A percentile compares a stretch with the other conserved stretches of the same genome.
These are phyloP conservation scores for Arthrobotrys sinensis DNA, from an alignment of 2,329 filamentous ascomycete species.

Conservation along the genomic window DNA sequence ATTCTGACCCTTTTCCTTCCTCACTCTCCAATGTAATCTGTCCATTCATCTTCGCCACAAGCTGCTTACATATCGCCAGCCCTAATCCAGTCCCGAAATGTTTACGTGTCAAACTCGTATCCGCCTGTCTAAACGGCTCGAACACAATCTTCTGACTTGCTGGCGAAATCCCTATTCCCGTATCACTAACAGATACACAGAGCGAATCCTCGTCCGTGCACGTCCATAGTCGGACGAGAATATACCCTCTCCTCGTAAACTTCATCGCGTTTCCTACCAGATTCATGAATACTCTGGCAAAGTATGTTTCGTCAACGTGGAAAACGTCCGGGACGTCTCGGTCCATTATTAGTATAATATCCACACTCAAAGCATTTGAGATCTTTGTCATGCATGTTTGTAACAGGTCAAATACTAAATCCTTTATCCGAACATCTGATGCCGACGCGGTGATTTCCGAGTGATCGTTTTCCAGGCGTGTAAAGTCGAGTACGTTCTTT, in stretches of 20 bases:
- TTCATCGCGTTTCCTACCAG: conserved; percentile 76
- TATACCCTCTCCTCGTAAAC: conserved; percentile 73
- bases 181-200: conserved; percentile 83
- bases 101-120: conserved; percentile 82
- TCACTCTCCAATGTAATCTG: conserved; percentile 74
- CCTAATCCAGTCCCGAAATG: conserved; percentile 77
- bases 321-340: conserved; percentile 50
- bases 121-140: conserved; percentile 78
- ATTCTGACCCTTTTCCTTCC: conserved; percentile 72
- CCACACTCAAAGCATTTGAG: conserved; percentile 51
- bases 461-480: conserved; percentile 53
- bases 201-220: conserved; percentile 78
- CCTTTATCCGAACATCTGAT: conserved; percentile 52
- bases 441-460: conserved; percentile 47
- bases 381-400: conserved; percentile 60
- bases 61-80: conserved; percentile 75
- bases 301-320: conserved; percentile 59
- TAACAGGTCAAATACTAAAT: conserved; percentile 56
- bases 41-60: conserved; percentile 75
- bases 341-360: conserved; percentile 55
- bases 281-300: conserved; percentile 74
- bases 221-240: conserved; percentile 72
- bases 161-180: conserved; percentile 85
- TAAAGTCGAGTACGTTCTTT: conserved; percentile 71
- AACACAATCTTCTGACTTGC: conserved; percentile 78